Evolutionary conservation across 176 grass and related monocot species (phyloP).

Genomic region (Triticum turgidum): DNA sequence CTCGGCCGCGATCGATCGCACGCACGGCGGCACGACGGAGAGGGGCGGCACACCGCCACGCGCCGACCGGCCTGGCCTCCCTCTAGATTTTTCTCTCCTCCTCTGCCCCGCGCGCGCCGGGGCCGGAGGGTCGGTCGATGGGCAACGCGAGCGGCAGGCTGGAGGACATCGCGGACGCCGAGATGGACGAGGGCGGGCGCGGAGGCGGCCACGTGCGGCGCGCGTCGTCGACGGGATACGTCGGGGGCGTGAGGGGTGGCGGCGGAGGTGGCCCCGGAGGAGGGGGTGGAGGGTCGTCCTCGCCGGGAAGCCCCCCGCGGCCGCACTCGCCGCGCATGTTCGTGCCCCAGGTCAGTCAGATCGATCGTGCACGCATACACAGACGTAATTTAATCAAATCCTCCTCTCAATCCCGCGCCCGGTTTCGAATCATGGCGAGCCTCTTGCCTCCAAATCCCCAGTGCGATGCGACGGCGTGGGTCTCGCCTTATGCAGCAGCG

Average conservation of each 20-base stretch:
- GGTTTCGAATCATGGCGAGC: too few species aligned
- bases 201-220: conserved; percentile 37
- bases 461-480: too few species aligned
- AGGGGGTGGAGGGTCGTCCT: neutral
- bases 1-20: neutral
- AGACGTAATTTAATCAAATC: too few species aligned
- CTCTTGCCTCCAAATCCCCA: too few species aligned
- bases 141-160: conserved; percentile 78
- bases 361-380: neutral
- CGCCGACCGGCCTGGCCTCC: neutral
- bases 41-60: neutral
- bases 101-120: neutral
- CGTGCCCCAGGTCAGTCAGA: conserved; percentile 80
- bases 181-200: conserved; percentile 49
- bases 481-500: too few species aligned
- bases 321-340: conserved; percentile 90
- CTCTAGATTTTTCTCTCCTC: neutral
- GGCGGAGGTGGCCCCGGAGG: neutral
- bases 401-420: too few species aligned
- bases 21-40: neutral
- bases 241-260: neutral
- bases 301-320: conserved; percentile 62
- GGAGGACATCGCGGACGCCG: conserved; percentile 57
- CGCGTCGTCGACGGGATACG: conserved; percentile 32
- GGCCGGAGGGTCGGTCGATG: conserved; percentile 38